Base-by-base conservation (phyloP, 768 basidiomycete species). In the Cystobasidium tubakii region DNA sequence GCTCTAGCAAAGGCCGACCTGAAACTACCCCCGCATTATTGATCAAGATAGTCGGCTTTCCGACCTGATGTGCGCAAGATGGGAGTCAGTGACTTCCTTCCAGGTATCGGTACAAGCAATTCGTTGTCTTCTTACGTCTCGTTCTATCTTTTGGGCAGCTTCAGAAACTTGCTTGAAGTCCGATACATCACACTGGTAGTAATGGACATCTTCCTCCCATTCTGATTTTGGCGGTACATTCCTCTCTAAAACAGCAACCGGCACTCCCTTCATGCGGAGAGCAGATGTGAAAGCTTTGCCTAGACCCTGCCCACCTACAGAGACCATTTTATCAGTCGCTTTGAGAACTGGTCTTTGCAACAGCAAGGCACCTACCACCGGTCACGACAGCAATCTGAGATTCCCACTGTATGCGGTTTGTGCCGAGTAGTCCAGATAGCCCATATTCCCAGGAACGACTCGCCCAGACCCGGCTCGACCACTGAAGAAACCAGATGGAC, bases 1-100 rank as follows among this genome's bases (percentile, higher is more conserved):
- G 83, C 78, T 97, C 93, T 15, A 94, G 82, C 36, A 99, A 82
- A 1, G 88, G 82, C 78, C 93, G 94, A 29, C 93, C 92, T 82
- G 93, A 90, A 29, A 90, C 91, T 73, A 96, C 88, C 23, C 94
- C 96, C 0, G 95, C 96, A 79, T 95, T 97, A 83, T 97, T 98
- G 77, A 99, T 84, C 27, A 99, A 82, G 44, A 97, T 85, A 0
- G 96, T 96, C 1, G 76, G 74, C 15, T 34, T n/a, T 9, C 76
- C 76, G 39, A 77, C 54, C 76, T 77, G 33, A 23, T 19, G 1
- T 0, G 15, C n/a, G 6, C 27, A 53, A 1, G 27, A 10, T 39
- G 10, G 9, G 12, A 33, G 62, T 27, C 36, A 7, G 33, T 7
- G n/a, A 7, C 15, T 39, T 50, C 15, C 1, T 36, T 7, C 21